Conservation (phyloP, 2,329 filamentous ascomycete species). For the Neofusicoccum sp. region DNA sequence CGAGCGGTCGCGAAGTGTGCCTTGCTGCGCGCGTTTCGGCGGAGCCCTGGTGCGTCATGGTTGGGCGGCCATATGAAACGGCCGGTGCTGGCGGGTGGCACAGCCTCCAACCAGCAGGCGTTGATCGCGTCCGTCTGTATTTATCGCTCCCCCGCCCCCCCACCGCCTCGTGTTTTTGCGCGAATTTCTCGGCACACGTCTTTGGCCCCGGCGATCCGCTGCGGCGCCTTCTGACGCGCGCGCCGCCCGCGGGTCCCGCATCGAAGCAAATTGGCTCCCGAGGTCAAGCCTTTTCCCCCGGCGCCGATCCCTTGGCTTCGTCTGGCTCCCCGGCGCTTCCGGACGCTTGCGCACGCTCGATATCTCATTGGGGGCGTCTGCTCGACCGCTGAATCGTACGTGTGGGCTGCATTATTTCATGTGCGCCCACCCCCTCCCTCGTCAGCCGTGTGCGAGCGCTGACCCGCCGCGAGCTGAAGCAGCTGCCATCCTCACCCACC, state of each 20-base stretch:
- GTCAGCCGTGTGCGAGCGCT: not conserved
- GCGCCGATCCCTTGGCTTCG: not conserved
- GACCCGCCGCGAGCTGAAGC: not conserved
- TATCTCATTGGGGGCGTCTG: not conserved
- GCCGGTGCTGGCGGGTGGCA: too few species aligned
- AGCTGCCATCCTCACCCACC: not conserved
- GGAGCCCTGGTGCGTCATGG: too few species aligned
- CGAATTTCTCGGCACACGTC: slow-evolving; percentile 2
- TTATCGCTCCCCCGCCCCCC: not conserved
- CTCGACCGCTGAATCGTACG: not conserved
- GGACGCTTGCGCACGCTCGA: not conserved
- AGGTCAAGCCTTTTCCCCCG: not conserved
- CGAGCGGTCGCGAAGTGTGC: too few species aligned
- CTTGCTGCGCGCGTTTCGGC: too few species aligned
- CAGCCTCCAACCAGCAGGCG: not conserved
- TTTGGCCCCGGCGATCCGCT: not conserved
- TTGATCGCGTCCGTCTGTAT: not conserved
- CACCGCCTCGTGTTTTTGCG: slow-evolving; percentile 3
- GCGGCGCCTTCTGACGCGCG: too few species aligned
- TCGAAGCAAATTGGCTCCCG: not conserved
- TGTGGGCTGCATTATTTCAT: not conserved
- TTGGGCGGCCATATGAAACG: too few species aligned
- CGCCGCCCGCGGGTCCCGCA: not conserved
- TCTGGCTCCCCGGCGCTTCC: not conserved
- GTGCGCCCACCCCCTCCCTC: not conserved